Base-by-base conservation (phyloP, 768 basidiomycete species). In the Kwoniella europaea region DNA sequence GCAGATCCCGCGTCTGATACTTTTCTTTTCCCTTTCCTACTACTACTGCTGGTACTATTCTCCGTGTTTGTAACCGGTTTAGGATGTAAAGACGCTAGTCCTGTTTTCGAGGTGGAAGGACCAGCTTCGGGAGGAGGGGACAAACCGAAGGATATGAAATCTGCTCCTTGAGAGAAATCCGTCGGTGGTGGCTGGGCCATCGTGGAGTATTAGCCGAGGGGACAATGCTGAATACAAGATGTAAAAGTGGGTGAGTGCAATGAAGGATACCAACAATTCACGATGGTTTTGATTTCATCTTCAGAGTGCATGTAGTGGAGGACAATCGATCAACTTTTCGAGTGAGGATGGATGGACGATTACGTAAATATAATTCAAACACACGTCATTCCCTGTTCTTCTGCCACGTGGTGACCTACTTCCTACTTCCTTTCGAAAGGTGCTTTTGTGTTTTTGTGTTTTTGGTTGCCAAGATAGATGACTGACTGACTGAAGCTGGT, bases 121-220 rank as follows among this genome's bases (percentile, higher is more conserved):
- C 73, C 73, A 20, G 73, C 69, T 59, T 68, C 67, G 4, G 74
- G 66, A 16, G 56, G 69, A n/a, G 71, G 69, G 7, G 74, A 71
- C 9, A 69, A 27, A 52, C 77, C 74, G 67, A 82, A 82, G 1
- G 79, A 74, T 64, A 82, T 82, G 72, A 78, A 82, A 56, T 82
- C 81, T 18, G 73, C 70, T 20, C 78, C 79, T 22, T 55, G 41
- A 4, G 65, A 67, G 44, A 67, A 67, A 43, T 67, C 65, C 5
- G 65, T 67, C 1, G 55, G 35, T 20, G 6, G 35, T 13, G 22
- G 57, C 22, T 65, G 64, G 15, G 64, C 41, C 59, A 61, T 61
- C 42, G 13, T 61, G 35, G 6, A 15, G 42, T 10, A 4, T 22
- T 15, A 16, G 55, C 22, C 3, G 22, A n/a, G 22, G 57, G 29